Evolutionary conservation across 208 protist species (phyloP).

Genomic region (Leishmania mexicana): DNA sequence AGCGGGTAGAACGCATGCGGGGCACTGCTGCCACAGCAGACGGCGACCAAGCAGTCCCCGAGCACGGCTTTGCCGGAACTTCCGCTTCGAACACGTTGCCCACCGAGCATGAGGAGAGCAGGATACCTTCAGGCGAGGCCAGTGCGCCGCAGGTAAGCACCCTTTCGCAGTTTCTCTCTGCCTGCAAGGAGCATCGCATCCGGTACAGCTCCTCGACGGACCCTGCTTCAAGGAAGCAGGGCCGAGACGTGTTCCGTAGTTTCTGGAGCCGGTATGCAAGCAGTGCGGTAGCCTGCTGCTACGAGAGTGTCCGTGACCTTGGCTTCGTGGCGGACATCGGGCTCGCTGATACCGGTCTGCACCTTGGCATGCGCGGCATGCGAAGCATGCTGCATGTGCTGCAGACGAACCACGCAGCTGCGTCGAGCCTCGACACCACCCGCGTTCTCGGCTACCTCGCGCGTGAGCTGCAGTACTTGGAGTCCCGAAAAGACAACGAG

Average conservation of each 20-base stretch:
- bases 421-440: conserved; percentile 50
- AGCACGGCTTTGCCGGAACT: not conserved
- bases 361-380: conserved; percentile 44
- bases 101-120: not conserved
- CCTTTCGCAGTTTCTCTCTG: conserved; percentile 63
- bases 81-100: not conserved
- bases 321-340: conserved; percentile 68
- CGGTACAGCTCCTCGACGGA: conserved; percentile 39
- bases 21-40: not conserved
- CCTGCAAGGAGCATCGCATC: conserved; percentile 52
- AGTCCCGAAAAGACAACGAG: conserved; percentile 7
- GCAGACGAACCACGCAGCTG: conserved; percentile 32
- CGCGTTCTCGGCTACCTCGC: conserved; percentile 64
- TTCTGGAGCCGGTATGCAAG: conserved; percentile 70
- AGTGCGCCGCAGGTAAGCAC: conserved; percentile 30
- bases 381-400: conserved; percentile 37
- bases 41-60: not conserved
- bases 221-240: conserved; percentile 31
- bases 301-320: conserved; percentile 57
- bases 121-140: not conserved
- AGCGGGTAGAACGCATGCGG: conserved; percentile 23
- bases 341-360: conserved; percentile 59
- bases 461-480: conserved; percentile 52
- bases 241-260: conserved; percentile 37
- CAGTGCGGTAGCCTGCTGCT: conserved; percentile 63